Conservation (phyloP, 2,329 filamentous ascomycete genomes). For the Arachnomyces sp. region DNA sequence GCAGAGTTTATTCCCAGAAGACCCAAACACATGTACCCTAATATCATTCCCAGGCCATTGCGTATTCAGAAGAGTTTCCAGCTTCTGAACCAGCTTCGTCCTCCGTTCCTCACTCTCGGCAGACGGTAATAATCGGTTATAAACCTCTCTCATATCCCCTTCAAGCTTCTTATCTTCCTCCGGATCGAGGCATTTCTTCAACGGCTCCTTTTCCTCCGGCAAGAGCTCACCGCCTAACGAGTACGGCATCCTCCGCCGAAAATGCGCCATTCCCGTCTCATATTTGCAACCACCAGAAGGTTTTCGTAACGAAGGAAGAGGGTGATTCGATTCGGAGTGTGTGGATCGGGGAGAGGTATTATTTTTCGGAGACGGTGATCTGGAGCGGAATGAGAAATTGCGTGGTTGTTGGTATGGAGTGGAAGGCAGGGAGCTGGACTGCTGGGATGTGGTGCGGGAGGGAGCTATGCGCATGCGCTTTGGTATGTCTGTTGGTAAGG, state of each 20-base stretch:
- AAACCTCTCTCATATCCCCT: constrained; percentile 76
- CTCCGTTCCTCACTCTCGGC: constrained; percentile 68
- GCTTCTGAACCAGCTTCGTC: constrained; percentile 68
- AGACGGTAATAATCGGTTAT: constrained; percentile 75
- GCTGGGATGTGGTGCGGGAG: constrained; percentile 46
- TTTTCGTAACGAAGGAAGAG: constrained; percentile 59
- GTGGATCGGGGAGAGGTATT: constrained; percentile 84
- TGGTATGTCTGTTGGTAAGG: constrained; percentile 26
- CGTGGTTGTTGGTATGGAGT: constrained; percentile 85
- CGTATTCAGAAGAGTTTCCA: constrained; percentile 78
- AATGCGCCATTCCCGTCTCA: constrained; percentile 75
- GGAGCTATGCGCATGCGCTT: constrained; percentile 36
- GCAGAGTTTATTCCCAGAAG: constrained; percentile 88
- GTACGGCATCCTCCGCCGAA: constrained; percentile 83
- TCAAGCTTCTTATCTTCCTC: constrained; percentile 69
- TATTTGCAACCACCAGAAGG: constrained; percentile 69
- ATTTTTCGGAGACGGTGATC: constrained; percentile 69
- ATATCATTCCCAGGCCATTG: constrained; percentile 90
- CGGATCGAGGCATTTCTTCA: constrained; percentile 61
- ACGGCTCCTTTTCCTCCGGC: constrained; percentile 58
- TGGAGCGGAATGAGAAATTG: constrained; percentile 70
- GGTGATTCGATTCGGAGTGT: constrained; percentile 77
- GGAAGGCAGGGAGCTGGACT: constrained; percentile 86
- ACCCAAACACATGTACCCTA: constrained; percentile 90
- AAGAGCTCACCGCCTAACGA: constrained; percentile 73